These are phyloP conservation scores for Sphagnum fallax DNA, from an alignment of 228 moss, liverwort and hornwort genomes.

Conservation along the genomic window DNA sequence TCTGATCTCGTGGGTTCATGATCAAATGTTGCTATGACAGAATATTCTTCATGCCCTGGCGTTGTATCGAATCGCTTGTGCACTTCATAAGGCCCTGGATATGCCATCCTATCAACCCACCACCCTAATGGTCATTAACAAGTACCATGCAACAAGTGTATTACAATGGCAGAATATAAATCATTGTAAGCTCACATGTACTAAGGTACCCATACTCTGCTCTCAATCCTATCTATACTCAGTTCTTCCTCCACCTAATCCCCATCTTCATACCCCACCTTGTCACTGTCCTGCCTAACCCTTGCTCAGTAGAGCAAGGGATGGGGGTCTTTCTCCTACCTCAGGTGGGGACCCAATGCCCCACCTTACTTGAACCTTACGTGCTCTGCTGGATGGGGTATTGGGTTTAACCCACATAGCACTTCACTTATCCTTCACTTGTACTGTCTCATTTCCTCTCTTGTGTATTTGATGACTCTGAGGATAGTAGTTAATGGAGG, in stretches of 20 bases:
- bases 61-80: slow-evolving; percentile 64
- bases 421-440: no score
- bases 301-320: no score
- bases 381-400: no score
- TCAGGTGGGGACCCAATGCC: no score
- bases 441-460: no score
- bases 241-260: not conserved
- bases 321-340: no score
- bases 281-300: not conserved
- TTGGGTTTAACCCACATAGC: no score
- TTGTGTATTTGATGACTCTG: no score
- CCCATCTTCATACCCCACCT: not conserved
- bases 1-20: slow-evolving; percentile 51
- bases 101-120: slow-evolving; percentile 59
- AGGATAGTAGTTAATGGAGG: no score
- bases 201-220: no score
- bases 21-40: slow-evolving; percentile 55
- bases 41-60: slow-evolving; percentile 58
- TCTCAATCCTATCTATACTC: no score
- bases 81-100: slow-evolving; percentile 76
- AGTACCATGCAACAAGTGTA: not conserved
- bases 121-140: not conserved
- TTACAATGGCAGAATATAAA: not conserved
- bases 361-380: no score
- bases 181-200: not conserved